A percentile compares a stretch with the other conserved stretches of the same genome.
Evolutionary conservation across 2,329 filamentous ascomycete genomes (phyloP).

Genomic region (Cladophialophora exuberans): DNA sequence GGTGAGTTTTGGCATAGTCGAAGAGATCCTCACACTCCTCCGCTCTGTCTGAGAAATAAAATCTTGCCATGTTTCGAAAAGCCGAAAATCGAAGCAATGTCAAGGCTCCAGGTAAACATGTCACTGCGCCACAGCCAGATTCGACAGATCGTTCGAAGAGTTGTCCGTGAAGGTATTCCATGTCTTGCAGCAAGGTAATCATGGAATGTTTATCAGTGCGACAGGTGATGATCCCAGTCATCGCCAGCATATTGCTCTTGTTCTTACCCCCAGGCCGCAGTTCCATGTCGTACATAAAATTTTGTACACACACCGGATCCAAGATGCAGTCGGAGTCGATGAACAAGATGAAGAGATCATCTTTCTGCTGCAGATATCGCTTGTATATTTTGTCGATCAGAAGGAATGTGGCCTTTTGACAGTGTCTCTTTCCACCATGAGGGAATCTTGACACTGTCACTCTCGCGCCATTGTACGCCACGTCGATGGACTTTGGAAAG

Average conservation of each 20-base stretch:
- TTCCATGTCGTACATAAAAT: slow-evolving; percentile 99
- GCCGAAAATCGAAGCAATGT: slow-evolving; percentile 96
- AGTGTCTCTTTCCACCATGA: slow-evolving; percentile 91
- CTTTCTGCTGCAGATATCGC: slow-evolving; percentile 81
- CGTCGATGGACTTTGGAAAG: slow-evolving; percentile 89
- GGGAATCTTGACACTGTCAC: slow-evolving; percentile 91
- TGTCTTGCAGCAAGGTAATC: slow-evolving; percentile 91
- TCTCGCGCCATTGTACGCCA: slow-evolving; percentile 78
- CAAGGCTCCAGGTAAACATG: slow-evolving; percentile 90
- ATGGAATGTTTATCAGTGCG: slow-evolving; percentile 86
- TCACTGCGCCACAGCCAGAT: slow-evolving; percentile 90
- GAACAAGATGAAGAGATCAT: slow-evolving; percentile 93
- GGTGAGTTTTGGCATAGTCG: slow-evolving; percentile 92
- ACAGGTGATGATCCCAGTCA: slow-evolving; percentile 96
- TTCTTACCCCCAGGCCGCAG: slow-evolving; percentile 87
- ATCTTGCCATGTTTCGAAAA: slow-evolving; percentile 94
- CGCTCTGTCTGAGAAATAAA: slow-evolving; percentile 96
- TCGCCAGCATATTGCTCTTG: slow-evolving; percentile 89
- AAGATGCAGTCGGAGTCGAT: slow-evolving; percentile 97
- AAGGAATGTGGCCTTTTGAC: slow-evolving; percentile 89
- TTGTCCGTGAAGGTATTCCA: slow-evolving; percentile 98
- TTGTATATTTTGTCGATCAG: slow-evolving; percentile 92
- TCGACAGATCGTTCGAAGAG: slow-evolving; percentile 95
- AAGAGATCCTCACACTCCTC: slow-evolving; percentile 96
- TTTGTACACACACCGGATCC: slow-evolving; percentile 88